Evolutionary conservation across 352 stramenopile genomes (phyloP), one percentile per base, ranked within the genome.

Genomic region (Phytophthora cryptogea): DNA sequence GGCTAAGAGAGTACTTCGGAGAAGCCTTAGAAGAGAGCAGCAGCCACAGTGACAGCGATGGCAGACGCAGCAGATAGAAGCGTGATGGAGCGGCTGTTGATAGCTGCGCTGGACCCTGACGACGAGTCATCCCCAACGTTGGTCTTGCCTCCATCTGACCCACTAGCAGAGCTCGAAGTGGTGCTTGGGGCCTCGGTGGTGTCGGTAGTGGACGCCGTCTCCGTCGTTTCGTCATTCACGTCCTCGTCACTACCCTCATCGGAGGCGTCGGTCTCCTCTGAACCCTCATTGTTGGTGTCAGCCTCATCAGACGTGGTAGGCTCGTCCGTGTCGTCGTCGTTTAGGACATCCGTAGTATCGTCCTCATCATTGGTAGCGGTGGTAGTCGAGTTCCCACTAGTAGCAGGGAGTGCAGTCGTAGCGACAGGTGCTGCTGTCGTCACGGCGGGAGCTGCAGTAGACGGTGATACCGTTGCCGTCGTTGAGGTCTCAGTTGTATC

Each of bases 61-160:
- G 41, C 42, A 31, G 42, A 53, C 9, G 40, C 52, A 2, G 52
- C 30, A 31, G 53, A 60, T 14, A 60, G 32, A 20, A 60, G 42
- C 42, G 53, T 53, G 10, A 60, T 46, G 8, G 41, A 53, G 13
- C 42, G 53, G 9, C 53, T 13, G 32, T 26, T 46, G 26, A 59
- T 59, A 27, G 40, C 52, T 31, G 30, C 30, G 13, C 40, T 46
- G 1, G 49, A 56, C 5, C n/a, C 26, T 11, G 36, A 48, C 16
- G 36, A n/a, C 13, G 45, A 52, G 20, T 14, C 33, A 26, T 60
- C 53, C 17, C 53, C 53, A 17, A 53, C 53, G 27, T 52, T n/a
- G 8, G 31, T 45, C 3, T 33, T 48, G 17, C 26, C 42, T 13
- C 23, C 26, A 32, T 26, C n/a, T 5, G 53, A 60, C 9, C 53